Conservation (phyloP, 192 early-diverging fungal genomes). For the Gigaspora rosea region DNA sequence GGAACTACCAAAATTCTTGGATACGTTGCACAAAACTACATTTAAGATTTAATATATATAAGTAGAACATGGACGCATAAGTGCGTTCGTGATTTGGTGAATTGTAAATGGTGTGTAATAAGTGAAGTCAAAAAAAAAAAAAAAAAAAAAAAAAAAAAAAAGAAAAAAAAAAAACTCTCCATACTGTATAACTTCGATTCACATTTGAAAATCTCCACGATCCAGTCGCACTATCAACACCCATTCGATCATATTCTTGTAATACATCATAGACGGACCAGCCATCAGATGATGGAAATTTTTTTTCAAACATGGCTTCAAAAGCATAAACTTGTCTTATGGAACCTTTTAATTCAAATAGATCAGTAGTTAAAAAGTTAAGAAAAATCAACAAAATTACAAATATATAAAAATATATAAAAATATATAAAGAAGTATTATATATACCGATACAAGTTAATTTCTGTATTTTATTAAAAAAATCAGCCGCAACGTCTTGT, state of each 20-base stretch:
- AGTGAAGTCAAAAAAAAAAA: not conserved
- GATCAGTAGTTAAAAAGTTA: not conserved
- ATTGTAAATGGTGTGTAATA: not conserved
- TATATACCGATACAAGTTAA: slow-evolving; percentile 76
- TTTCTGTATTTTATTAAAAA: slow-evolving; percentile 77
- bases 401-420: not conserved
- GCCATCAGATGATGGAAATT: slow-evolving; percentile 50
- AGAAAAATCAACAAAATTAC: not conserved
- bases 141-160: slow-evolving; percentile 1
- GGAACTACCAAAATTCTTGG: slow-evolving; percentile 83
- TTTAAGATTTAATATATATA: slow-evolving; percentile 5
- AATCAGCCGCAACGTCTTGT: slow-evolving; percentile 71
- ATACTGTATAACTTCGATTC: slow-evolving; percentile 76
- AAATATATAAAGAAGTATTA: not conserved
- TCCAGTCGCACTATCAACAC: slow-evolving; percentile 62
- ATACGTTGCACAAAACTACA: slow-evolving; percentile 87
- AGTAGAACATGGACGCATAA: not conserved
- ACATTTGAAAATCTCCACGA: slow-evolving; percentile 79
- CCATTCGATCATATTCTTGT: slow-evolving; percentile 83
- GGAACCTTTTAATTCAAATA: slow-evolving; percentile 48
- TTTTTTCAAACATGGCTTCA: slow-evolving; percentile 39
- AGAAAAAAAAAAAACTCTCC: slow-evolving; percentile 7
- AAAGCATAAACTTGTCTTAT: slow-evolving; percentile 82
- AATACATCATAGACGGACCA: slow-evolving; percentile 79
- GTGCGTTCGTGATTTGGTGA: not conserved